These are phyloP conservation scores for Myriosclerotinia scirpicola DNA, from an alignment of 2,329 filamentous ascomycete genomes.

Conservation along the genomic window DNA sequence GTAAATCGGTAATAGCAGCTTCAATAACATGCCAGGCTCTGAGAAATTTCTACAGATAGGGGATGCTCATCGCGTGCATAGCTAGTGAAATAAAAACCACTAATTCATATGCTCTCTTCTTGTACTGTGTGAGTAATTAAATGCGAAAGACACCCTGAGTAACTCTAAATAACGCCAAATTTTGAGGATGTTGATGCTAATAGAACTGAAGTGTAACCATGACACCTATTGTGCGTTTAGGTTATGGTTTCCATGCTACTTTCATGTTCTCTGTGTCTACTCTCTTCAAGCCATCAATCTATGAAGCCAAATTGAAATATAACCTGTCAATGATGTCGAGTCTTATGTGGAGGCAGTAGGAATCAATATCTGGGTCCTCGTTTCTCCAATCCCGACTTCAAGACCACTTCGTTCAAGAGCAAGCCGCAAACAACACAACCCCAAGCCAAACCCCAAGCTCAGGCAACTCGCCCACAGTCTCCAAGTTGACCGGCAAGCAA, in stretches of 20 bases:
- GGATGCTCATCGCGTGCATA: too few species aligned
- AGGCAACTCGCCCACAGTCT: background rate
- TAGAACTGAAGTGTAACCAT: background rate
- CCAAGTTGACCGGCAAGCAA: background rate
- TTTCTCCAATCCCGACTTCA: background rate
- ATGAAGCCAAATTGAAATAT: too few species aligned
- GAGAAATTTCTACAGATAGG: too few species aligned
- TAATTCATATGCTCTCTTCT: too few species aligned
- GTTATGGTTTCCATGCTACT: background rate
- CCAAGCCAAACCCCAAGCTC: background rate
- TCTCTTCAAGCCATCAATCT: background rate
- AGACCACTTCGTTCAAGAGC: background rate
- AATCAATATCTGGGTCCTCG: background rate
- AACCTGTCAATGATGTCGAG: background rate
- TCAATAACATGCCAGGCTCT: too few species aligned
- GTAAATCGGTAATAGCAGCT: too few species aligned
- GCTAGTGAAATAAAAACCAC: too few species aligned
- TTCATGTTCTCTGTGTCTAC: background rate
- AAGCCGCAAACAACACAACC: background rate
- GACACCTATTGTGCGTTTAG: background rate
- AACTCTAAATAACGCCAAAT: background rate
- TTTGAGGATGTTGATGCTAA: background rate
- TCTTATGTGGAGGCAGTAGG: background rate
- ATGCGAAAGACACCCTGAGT: background rate
- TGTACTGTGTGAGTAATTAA: too few species aligned